Evolutionary conservation across 2,329 filamentous ascomycete species (phyloP).

Genomic region (Sphaceloma murrayae): DNA sequence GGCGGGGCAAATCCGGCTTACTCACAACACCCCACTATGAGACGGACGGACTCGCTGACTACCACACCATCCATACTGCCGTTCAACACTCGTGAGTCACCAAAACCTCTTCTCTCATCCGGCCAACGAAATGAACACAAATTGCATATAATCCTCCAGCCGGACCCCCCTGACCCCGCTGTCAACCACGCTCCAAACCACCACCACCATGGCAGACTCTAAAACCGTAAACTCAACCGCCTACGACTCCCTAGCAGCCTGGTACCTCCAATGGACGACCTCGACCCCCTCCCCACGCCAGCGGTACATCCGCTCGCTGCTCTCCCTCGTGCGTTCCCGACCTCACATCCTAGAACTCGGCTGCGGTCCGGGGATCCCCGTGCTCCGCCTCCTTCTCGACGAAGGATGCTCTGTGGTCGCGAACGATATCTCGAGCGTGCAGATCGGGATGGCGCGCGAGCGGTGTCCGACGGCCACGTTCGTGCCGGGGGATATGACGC

Average conservation of each 20-base stretch:
- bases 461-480: slow-evolving; percentile 21
- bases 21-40: slow-evolving; percentile 6
- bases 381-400: slow-evolving; percentile 23
- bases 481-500: slow-evolving; percentile 21
- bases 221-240: slow-evolving; percentile 20
- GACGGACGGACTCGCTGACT: too few relatives aligned
- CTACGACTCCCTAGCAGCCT: slow-evolving; percentile 32
- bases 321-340: slow-evolving; percentile 20
- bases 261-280: slow-evolving; percentile 32
- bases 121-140: too few relatives aligned
- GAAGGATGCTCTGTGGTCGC: slow-evolving; percentile 20
- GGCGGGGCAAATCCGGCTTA: background rate
- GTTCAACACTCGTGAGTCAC: too few relatives aligned
- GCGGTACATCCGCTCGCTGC: slow-evolving; percentile 26
- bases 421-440: slow-evolving; percentile 23
- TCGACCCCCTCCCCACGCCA: slow-evolving; percentile 26
- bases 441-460: slow-evolving; percentile 20
- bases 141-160: too few relatives aligned
- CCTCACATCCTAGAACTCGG: slow-evolving; percentile 33
- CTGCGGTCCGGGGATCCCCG: slow-evolving; percentile 34
- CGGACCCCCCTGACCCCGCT: too few relatives aligned
- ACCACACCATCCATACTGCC: too few relatives aligned
- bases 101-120: too few relatives aligned
- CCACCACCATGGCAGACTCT: background rate
- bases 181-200: too few relatives aligned